A percentile compares a stretch with the other conserved stretches of the same genome.
Conservation (phyloP, 176 grass and related monocot genomes). For the Musa beccarii region DNA sequence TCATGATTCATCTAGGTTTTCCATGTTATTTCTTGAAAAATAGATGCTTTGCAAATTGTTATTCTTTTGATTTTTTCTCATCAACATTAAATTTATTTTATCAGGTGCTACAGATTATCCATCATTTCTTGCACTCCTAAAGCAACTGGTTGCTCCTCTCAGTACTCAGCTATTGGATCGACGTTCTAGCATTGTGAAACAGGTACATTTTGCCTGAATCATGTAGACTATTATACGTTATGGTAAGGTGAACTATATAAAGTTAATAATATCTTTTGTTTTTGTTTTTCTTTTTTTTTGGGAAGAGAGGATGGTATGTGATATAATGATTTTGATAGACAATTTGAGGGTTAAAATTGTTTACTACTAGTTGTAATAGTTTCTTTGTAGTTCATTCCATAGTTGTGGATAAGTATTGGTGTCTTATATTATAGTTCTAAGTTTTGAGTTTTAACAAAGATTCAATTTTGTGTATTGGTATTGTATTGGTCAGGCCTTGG, state of each 20-base stretch:
- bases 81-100: conserved; percentile 13
- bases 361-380: neutral
- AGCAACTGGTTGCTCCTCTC: conserved; percentile 68
- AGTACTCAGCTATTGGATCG: conserved; percentile 75
- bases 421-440: neutral
- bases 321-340: neutral
- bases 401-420: neutral
- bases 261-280: too few species aligned
- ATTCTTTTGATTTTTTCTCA: conserved; percentile 19
- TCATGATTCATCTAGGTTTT: too few species aligned
- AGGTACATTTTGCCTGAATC: conserved; percentile 30
- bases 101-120: conserved; percentile 79
- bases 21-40: too few species aligned
- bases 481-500: neutral
- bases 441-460: neutral
- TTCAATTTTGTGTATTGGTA: too few species aligned
- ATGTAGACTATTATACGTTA: too few species aligned
- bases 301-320: too few species aligned
- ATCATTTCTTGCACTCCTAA: conserved; percentile 70
- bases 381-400: neutral
- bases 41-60: neutral
- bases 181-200: conserved; percentile 92
- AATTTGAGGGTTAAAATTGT: neutral
- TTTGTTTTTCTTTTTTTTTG: too few species aligned
- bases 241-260: too few species aligned